Percentiles rank a stretch among this genome's conserved stretches.
Evolutionary conservation across 192 early-diverging fungal species (phyloP).

Genomic region (Coemansia nantahalensis): DNA sequence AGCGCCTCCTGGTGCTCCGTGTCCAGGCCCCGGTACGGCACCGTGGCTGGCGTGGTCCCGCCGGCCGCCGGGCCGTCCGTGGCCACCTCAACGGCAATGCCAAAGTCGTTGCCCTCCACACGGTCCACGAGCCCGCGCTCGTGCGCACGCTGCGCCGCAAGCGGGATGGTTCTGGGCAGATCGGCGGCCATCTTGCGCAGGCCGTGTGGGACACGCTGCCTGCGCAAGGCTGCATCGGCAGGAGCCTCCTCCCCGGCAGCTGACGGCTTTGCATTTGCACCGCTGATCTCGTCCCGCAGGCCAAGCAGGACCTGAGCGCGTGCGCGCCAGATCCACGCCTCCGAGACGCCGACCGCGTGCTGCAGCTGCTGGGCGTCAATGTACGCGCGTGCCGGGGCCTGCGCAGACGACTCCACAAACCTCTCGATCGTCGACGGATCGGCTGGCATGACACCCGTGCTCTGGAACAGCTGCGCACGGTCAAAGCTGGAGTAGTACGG

Average conservation of each 20-base stretch:
- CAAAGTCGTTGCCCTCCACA: constrained; percentile 54
- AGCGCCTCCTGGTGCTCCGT: constrained; percentile 39
- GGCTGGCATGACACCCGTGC: constrained; percentile 58
- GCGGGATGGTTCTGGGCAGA: constrained; percentile 51
- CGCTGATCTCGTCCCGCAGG: constrained; percentile 38
- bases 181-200: constrained; percentile 54
- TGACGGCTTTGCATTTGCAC: background rate
- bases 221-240: constrained; percentile 17
- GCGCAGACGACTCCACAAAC: constrained; percentile 52
- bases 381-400: constrained; percentile 24
- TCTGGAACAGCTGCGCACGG: constrained; percentile 52
- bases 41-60: constrained; percentile 9
- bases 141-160: constrained; percentile 47
- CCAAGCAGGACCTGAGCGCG: constrained; percentile 58
- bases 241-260: constrained; percentile 9
- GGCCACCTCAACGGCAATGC: constrained; percentile 45
- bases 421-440: constrained; percentile 54
- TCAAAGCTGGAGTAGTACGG: constrained; percentile 57
- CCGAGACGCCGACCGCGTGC: constrained; percentile 45
- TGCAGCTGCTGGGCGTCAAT: constrained; percentile 30
- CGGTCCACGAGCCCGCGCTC: constrained; percentile 40
- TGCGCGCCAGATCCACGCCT: constrained; percentile 66
- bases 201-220: constrained; percentile 41
- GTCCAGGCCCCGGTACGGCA: constrained; percentile 40
- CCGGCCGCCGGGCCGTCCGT: background rate